A percentile compares a stretch with the other conserved stretches of the same genome.
phyloP scores from a whole-genome alignment of 2,329 filamentous ascomycete species.

The Arthrobotrys sphaeroides region DNA sequence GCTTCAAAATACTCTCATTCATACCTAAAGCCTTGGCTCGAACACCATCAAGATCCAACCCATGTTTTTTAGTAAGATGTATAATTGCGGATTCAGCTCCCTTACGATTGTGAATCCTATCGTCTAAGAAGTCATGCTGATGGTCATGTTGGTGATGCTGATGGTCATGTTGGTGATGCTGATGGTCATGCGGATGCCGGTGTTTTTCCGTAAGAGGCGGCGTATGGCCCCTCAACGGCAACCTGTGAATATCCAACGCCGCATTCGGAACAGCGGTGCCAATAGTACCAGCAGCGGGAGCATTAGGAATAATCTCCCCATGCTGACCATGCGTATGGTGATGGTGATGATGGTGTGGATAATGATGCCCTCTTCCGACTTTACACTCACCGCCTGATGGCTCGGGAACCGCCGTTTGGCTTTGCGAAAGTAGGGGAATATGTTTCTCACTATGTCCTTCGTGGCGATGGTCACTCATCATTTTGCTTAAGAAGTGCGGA shows the following conservation, averaged over 20 bases:
- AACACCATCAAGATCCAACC: conserved; percentile 44
- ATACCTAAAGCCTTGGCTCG: conserved; percentile 42
- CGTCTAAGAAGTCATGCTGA: conserved; percentile 28
- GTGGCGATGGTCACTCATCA: conserved; percentile 19
- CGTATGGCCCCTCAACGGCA: conserved; percentile 34
- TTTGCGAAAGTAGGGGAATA: neutral
- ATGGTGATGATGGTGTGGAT: conserved; percentile 50
- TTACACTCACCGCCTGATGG: conserved; percentile 35
- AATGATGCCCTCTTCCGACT: conserved; percentile 38
- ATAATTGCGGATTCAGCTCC: conserved; percentile 46
- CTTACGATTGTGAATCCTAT: conserved; percentile 33
- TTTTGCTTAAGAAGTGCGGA: conserved; percentile 12
- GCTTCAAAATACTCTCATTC: too few species aligned
- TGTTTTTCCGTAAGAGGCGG: conserved; percentile 13
- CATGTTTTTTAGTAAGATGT: conserved; percentile 49
- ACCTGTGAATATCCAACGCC: conserved; percentile 14
- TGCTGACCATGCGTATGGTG: conserved; percentile 35
- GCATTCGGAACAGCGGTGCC: neutral
- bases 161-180: neutral
- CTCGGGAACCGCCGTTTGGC: conserved; percentile 13
- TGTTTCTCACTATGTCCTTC: conserved; percentile 3
- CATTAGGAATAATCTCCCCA: neutral
- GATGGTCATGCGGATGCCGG: neutral
- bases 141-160: conserved; percentile 8
- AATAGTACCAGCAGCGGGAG: too few species aligned